phyloP scores from a whole-genome alignment of 192 early-diverging fungal genomes.

The Backusella mclennaniae region DNA sequence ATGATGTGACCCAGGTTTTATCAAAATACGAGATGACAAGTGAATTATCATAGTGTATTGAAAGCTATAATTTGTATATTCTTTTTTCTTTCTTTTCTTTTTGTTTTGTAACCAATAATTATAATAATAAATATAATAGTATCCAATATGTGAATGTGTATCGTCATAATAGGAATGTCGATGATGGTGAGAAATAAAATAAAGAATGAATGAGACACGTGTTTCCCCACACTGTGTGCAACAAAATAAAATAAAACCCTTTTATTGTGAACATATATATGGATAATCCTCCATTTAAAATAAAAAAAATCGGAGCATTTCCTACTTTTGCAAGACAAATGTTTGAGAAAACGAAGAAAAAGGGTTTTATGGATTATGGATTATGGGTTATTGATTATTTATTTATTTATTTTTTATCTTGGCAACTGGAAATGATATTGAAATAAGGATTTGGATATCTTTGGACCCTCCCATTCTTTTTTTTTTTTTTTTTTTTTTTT shows the following conservation, averaged over 20 bases:
- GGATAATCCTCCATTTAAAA: neutral
- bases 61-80: neutral
- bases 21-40: constrained; percentile 17
- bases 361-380: neutral
- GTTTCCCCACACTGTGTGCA: constrained; percentile 2
- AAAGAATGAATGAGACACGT: neutral
- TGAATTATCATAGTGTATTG: neutral
- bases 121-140: neutral
- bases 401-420: neutral
- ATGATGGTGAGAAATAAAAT: neutral
- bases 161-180: neutral
- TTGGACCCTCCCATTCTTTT: neutral
- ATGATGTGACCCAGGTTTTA: neutral
- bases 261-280: neutral
- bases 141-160: neutral
- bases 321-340: neutral
- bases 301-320: neutral
- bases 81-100: neutral
- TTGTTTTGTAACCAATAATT: neutral
- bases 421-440: neutral
- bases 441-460: neutral
- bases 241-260: neutral
- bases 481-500: neutral
- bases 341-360: neutral
- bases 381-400: no score